A percentile compares a stretch with the other conserved stretches of the same genome.
Evolutionary conservation across 2,329 filamentous ascomycete genomes (phyloP).

Genomic region (Cordyceps javanica): DNA sequence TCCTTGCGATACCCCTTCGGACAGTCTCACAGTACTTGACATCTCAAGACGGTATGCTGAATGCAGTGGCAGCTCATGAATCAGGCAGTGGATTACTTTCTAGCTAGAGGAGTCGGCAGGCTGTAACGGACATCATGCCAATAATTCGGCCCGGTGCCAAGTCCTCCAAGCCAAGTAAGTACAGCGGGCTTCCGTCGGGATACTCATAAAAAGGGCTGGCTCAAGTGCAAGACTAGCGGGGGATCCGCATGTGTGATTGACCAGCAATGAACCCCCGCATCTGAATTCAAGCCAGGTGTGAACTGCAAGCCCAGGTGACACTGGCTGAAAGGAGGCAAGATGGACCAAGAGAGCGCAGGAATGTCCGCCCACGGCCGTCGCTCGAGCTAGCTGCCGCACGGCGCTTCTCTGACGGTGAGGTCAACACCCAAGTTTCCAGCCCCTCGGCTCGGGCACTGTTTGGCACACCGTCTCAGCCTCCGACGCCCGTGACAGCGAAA

Average conservation of each 20-base stretch:
- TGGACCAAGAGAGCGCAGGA: neutral
- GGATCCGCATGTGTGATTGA: neutral
- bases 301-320: constrained; percentile 8
- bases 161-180: no score
- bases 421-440: neutral
- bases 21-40: no score
- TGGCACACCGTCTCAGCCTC: neutral
- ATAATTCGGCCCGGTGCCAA: no score
- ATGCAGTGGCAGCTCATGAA: no score
- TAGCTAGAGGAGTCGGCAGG: no score
- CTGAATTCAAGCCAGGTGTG: neutral
- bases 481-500: neutral
- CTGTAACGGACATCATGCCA: no score
- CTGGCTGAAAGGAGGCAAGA: constrained; percentile 10
- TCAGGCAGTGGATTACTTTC: no score
- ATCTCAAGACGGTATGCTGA: no score
- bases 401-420: neutral
- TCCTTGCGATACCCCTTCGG: neutral
- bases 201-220: neutral
- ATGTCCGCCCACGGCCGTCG: neutral
- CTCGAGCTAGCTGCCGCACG: neutral
- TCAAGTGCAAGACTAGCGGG: neutral
- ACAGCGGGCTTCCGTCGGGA: no score
- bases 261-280: constrained; percentile 5
- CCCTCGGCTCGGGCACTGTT: neutral